Conservation (phyloP, 495 filamentous ascomycete genomes). For the Neurospora sp. region DNA sequence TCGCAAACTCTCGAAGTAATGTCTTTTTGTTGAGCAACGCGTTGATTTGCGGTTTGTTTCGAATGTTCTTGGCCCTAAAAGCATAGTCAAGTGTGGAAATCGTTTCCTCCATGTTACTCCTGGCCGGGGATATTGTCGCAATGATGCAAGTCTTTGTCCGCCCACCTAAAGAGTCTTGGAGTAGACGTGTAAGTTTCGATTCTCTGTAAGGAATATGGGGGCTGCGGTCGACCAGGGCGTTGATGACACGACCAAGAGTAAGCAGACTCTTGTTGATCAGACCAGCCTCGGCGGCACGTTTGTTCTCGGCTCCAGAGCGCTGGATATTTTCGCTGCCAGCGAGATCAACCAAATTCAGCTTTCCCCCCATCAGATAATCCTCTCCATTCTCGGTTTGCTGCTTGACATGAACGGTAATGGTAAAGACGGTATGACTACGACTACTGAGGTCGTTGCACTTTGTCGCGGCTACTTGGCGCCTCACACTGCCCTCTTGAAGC, state of each 20-base stretch:
- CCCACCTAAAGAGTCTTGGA: constrained; percentile 94
- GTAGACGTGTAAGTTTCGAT: constrained; percentile 86
- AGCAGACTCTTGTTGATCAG: constrained; percentile 97
- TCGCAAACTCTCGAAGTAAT: constrained; percentile 75
- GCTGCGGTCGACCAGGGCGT: constrained; percentile 85
- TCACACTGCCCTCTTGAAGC: constrained; percentile 82
- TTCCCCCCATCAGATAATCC: constrained; percentile 86
- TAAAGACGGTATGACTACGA: constrained; percentile 93
- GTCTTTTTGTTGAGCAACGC: constrained; percentile 86
- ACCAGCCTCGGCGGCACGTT: constrained; percentile 88
- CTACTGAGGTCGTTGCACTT: constrained; percentile 98
- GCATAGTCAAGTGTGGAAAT: constrained; percentile 97
- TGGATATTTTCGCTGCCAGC: constrained; percentile 97
- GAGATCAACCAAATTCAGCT: constrained; percentile 91
- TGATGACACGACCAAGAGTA: constrained; percentile 93
- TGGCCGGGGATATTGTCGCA: constrained; percentile 87
- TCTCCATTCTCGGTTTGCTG: constrained; percentile 65
- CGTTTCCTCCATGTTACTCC: constrained; percentile 92
- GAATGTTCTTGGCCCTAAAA: constrained; percentile 94
- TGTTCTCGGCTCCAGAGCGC: constrained; percentile 92
- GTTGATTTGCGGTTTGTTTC: constrained; percentile 94
- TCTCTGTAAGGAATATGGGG: constrained; percentile 93
- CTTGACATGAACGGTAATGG: constrained; percentile 82
- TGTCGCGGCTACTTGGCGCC: constrained; percentile 90
- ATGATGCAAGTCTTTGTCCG: constrained; percentile 98